Evolutionary conservation across 768 basidiomycete genomes (phyloP), one percentile per base, ranked within the genome.

Genomic region (Podaxis pistillaris): DNA sequence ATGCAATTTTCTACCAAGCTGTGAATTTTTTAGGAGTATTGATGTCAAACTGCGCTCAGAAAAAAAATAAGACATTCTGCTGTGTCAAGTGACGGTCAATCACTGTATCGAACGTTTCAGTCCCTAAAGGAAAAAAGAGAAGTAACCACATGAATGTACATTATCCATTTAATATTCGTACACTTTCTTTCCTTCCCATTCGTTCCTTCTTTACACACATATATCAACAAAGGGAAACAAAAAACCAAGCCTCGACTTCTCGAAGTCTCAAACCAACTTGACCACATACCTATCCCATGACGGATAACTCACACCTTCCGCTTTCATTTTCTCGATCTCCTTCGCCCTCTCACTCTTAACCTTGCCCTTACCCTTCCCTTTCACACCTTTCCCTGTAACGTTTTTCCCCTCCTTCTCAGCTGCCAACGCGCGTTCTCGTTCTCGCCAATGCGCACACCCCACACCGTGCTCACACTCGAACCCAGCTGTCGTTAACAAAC

Each of bases 271-370:
- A 51, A 56, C 53, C 47, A 62, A 30, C 66, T 79, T 80, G 41
- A 88, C 79, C 44, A 80, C 69, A 70, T 90, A 89, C 63, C 84
- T 76, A 70, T 89, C 87, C 88, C 88, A 90, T 57, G 79, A 83
- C 30, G 88, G 86, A 69, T 83, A 86, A 17, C 76, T 65, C 37
- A 83, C 76, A 62, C 81, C 80, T 72, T 82, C 84, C 17, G 75
- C 74, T 69, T 73, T 71, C 68, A 78, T 72, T 24, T 70, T 72
- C 56, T 74, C 73, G 57, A 72, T 71, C 57, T 74, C 73, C 51
- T 66, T 73, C 56, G 67, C 62, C 57, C 65, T 72, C 66, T 64
- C 70, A 55, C 71, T 72, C 73, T 75, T 68, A 66, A 72, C 68
- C 46, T 72, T 70, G 4, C 50, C 59, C 28, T 52, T 53, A 2